phyloP scores from a whole-genome alignment of 345 rosid species.

The Eucalyptus pauciflora region DNA sequence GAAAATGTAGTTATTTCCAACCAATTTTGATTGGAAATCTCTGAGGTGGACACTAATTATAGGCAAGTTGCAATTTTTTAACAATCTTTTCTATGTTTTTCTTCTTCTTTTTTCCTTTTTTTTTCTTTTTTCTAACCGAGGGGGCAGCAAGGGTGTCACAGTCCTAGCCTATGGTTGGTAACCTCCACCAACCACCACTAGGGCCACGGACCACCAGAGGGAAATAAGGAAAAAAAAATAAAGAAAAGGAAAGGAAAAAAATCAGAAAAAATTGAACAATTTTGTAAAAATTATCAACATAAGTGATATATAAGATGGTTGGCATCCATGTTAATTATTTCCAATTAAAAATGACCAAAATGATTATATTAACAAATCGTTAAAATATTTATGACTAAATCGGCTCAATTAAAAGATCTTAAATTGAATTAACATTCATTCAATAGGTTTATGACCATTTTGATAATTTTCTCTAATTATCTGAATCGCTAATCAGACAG shows the following conservation, averaged over 20 bases:
- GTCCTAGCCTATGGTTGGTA: neutral
- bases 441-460: no score
- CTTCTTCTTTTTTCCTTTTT: rapidly evolving
- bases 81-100: neutral
- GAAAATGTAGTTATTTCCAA: no score
- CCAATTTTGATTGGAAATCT: neutral
- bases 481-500: rapidly evolving
- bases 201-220: rapidly evolving
- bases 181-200: neutral
- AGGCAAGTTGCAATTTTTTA: no score
- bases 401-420: neutral
- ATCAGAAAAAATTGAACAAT: rapidly evolving
- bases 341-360: no score
- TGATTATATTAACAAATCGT: no score
- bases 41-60: rapidly evolving
- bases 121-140: neutral
- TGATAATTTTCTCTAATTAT: neutral
- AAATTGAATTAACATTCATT: no score
- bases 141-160: neutral
- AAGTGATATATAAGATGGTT: rapidly evolving
- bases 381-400: no score
- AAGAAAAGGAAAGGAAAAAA: no score
- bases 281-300: no score
- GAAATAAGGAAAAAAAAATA: no score
- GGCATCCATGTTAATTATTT: no score